phyloP scores from a whole-genome alignment of 73 alveolate species.

The Paramecium bursaria region DNA sequence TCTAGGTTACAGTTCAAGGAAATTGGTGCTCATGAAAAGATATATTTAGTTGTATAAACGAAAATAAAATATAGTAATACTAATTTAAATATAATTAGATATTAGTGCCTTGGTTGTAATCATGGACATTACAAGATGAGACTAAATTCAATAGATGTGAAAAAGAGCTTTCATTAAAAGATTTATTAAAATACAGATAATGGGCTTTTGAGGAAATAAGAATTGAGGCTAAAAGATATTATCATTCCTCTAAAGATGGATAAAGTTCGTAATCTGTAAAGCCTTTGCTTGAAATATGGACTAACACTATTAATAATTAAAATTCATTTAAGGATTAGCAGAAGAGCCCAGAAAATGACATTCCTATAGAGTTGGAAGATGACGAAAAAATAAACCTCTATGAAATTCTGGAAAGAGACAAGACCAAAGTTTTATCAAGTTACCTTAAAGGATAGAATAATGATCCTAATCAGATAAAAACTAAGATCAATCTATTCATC shows the following conservation, averaged over 20 bases:
- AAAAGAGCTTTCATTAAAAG: slow-evolving; percentile 25
- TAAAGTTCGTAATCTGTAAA: slow-evolving; percentile 28
- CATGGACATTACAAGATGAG: slow-evolving; percentile 56
- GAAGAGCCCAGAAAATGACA: slow-evolving; percentile 6
- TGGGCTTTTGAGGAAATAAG: slow-evolving; percentile 58
- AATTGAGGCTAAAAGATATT: slow-evolving; percentile 59
- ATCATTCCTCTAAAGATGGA: slow-evolving; percentile 58
- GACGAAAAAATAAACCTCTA: slow-evolving; percentile 50
- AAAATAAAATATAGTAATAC: slow-evolving; percentile 3
- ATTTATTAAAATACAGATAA: slow-evolving; percentile 49
- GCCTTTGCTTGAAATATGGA: slow-evolving; percentile 53
- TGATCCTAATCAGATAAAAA: slow-evolving; percentile 37
- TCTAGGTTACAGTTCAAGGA: slow-evolving; percentile 37
- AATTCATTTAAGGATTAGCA: slow-evolving; percentile 30
- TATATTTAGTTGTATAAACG: slow-evolving; percentile 48
- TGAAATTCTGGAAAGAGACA: slow-evolving; percentile 55
- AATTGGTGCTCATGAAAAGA: slow-evolving; percentile 36
- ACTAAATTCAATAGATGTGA: slow-evolving; percentile 18
- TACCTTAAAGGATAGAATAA: slow-evolving; percentile 34
- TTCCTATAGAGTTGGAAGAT: slow-evolving; percentile 51
- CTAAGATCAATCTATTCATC: neutral
- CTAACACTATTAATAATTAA: slow-evolving; percentile 51
- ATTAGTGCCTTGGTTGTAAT: slow-evolving; percentile 43
- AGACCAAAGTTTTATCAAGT: slow-evolving; percentile 38
- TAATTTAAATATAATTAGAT: neutral